Evolutionary conservation across 768 basidiomycete genomes (phyloP).

Genomic region (Pleurotus platypus): DNA sequence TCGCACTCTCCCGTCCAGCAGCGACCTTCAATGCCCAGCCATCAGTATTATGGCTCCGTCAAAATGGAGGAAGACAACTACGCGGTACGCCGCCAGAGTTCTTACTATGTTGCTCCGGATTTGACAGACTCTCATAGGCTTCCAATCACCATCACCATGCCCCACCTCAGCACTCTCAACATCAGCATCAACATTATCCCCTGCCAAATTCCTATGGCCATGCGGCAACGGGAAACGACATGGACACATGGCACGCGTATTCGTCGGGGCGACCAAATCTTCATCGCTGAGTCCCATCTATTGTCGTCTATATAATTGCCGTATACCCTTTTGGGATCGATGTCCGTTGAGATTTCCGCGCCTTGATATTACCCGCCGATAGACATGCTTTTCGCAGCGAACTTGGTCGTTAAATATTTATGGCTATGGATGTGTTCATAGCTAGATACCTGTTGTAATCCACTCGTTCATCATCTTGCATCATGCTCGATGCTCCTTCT

Average conservation of each 20-base stretch:
- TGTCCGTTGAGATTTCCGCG: not conserved
- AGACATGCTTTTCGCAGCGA: not conserved
- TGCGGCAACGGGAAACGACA: conserved; percentile 36
- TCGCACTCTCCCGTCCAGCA: conserved; percentile 48
- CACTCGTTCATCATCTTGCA: too few species aligned
- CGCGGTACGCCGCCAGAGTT: conserved; percentile 32
- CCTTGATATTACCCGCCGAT: not conserved
- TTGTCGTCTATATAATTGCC: conserved; percentile 5
- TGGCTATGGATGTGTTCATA: not conserved
- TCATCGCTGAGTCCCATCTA: conserved; percentile 42
- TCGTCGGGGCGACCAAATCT: conserved; percentile 63
- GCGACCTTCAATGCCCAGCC: conserved; percentile 37
- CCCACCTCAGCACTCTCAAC: conserved; percentile 30
- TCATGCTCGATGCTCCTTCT: too few species aligned
- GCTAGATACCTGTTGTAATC: too few species aligned
- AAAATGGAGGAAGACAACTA: conserved; percentile 71
- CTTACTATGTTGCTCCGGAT: not conserved
- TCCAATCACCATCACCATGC: conserved; percentile 32
- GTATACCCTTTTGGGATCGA: conserved; percentile 11
- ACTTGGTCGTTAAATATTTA: not conserved
- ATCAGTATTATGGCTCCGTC: conserved; percentile 47
- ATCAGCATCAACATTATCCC: conserved; percentile 38
- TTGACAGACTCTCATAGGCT: conserved; percentile 13
- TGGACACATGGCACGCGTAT: conserved; percentile 63
- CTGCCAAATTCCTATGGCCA: conserved; percentile 44